phyloP scores from a whole-genome alignment of 140 eudicot genomes.

The Erigeron philadelphicus region DNA sequence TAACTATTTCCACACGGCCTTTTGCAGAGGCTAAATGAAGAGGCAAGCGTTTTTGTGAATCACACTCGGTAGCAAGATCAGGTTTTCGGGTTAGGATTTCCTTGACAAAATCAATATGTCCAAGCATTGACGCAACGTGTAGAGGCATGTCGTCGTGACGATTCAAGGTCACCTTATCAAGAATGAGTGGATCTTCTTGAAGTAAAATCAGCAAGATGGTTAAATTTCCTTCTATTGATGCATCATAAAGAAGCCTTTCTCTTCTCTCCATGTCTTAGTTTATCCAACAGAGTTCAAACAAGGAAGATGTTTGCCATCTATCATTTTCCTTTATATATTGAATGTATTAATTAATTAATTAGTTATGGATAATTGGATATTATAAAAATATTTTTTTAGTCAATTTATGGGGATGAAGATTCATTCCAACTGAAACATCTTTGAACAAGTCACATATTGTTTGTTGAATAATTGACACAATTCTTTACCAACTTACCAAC shows the following conservation, averaged over 20 bases:
- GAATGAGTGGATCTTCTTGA: constrained; percentile 42
- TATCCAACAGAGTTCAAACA: no score
- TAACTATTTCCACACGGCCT: constrained; percentile 36
- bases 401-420: constrained; percentile 14
- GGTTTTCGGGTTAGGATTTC: constrained; percentile 35
- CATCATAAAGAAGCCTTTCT: constrained; percentile 36
- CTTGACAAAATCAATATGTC: constrained; percentile 30
- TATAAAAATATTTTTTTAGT: neutral
- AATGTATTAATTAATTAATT: no score
- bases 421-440: constrained; percentile 16
- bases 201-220: constrained; percentile 27
- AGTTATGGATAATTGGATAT: no score
- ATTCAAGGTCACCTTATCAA: constrained; percentile 21
- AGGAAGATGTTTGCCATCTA: neutral
- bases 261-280: constrained; percentile 26
- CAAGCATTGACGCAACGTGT: constrained; percentile 45
- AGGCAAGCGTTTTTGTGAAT: constrained; percentile 36
- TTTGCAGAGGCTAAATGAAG: constrained; percentile 53
- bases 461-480: neutral
- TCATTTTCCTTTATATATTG: no score
- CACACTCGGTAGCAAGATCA: constrained; percentile 26
- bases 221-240: constrained; percentile 35
- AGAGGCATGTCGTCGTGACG: constrained; percentile 32
- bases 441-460: constrained; percentile 17
- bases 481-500: neutral